Evolutionary conservation across 2,329 filamentous ascomycete genomes (phyloP).

Genomic region (Colletotrichum sp.): DNA sequence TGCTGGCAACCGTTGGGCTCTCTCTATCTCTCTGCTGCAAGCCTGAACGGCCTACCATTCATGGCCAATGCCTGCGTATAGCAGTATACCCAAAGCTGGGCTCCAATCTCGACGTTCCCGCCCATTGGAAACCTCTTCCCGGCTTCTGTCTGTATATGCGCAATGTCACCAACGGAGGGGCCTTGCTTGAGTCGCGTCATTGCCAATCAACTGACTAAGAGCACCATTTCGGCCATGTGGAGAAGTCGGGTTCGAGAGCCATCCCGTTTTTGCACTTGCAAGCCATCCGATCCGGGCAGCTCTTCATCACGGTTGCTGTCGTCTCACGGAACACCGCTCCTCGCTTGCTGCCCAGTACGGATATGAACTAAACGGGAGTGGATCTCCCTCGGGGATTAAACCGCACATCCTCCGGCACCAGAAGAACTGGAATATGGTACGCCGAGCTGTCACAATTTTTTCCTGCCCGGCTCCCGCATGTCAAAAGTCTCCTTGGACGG

Average conservation of each 20-base stretch:
- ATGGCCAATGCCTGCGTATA: not conserved
- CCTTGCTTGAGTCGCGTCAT: conserved; percentile 9
- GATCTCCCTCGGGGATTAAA: conserved; percentile 3
- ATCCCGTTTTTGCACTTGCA: conserved; percentile 3
- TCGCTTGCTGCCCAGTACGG: not conserved
- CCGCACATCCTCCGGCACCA: not conserved
- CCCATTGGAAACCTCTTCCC: not conserved
- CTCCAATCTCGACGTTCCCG: not conserved
- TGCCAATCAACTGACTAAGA: conserved; percentile 8
- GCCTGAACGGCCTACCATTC: not conserved
- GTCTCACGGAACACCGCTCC: conserved; percentile 3
- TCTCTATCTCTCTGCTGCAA: not conserved
- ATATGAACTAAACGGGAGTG: not conserved
- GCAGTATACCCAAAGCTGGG: not conserved
- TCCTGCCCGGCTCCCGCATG: not conserved
- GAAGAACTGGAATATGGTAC: not conserved
- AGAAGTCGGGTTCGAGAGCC: not conserved
- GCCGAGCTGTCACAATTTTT: not conserved
- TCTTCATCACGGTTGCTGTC: not conserved
- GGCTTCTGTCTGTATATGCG: not conserved
- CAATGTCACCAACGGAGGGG: not conserved
- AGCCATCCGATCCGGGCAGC: conserved; percentile 12
- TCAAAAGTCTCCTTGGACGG: not conserved
- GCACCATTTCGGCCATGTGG: not conserved
- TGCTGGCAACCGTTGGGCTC: not conserved